phyloP scores from a whole-genome alignment of 257 asterid genomes.

The Solanum tarapatanum region DNA sequence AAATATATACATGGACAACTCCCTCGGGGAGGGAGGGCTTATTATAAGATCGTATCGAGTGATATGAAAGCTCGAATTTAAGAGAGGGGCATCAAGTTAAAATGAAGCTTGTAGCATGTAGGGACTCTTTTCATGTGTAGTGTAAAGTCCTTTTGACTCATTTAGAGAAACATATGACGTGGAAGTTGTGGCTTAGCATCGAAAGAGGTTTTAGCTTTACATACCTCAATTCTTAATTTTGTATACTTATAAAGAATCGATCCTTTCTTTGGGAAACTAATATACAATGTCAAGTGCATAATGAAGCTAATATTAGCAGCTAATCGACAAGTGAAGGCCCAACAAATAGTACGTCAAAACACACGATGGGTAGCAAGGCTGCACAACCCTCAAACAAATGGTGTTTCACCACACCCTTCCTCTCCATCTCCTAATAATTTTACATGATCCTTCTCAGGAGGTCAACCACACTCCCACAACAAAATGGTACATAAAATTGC shows the following conservation, averaged over 20 bases:
- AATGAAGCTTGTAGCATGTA: neutral
- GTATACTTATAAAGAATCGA: too few relatives aligned
- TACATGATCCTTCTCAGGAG: neutral
- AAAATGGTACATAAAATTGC: neutral
- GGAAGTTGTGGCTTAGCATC: neutral
- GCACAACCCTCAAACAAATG: neutral
- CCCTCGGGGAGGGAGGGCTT: neutral
- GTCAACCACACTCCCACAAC: neutral
- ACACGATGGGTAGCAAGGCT: neutral
- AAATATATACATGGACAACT: neutral
- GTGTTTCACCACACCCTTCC: neutral
- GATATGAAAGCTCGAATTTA: too few relatives aligned
- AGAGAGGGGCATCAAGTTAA: neutral
- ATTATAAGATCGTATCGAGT: neutral
- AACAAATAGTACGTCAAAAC: neutral
- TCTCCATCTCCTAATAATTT: too few relatives aligned
- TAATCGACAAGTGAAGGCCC: neutral
- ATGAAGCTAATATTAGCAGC: neutral
- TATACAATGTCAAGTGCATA: neutral
- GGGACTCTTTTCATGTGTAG: neutral
- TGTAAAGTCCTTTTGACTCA: neutral
- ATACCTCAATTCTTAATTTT: too few relatives aligned
- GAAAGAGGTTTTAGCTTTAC: neutral
- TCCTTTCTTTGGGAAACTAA: neutral
- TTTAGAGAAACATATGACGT: too few relatives aligned